A percentile compares a stretch with the other conserved stretches of the same genome.
These are phyloP conservation scores for Orbilia ellipsospora DNA, from an alignment of 2,329 filamentous ascomycete genomes.

Conservation along the genomic window DNA sequence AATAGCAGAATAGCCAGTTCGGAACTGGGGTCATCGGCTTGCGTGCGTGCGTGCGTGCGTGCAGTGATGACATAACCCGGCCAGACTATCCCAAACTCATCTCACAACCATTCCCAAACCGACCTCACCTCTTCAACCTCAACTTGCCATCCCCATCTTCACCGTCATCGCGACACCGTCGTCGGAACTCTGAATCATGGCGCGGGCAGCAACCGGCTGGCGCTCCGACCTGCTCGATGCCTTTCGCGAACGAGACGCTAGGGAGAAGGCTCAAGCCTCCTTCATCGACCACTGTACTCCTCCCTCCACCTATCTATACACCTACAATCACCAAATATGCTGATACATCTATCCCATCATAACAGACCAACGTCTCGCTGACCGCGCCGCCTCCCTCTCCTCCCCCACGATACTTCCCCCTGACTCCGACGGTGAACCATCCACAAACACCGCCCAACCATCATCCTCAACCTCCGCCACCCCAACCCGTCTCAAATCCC, in stretches of 20 bases:
- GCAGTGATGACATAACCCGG: no score
- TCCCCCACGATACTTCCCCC: constrained; percentile 65
- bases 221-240: constrained; percentile 56
- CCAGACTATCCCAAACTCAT: no score
- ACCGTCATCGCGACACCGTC: background rate
- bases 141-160: background rate
- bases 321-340: background rate
- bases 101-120: background rate
- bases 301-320: background rate
- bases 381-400: constrained; percentile 74
- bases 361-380: constrained; percentile 73
- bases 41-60: no score
- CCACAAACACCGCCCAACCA: background rate
- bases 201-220: constrained; percentile 41
- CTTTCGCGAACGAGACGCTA: constrained; percentile 56
- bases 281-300: constrained; percentile 56
- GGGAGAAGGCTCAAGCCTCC: constrained; percentile 57
- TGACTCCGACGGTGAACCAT: constrained; percentile 6
- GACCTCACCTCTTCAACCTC: background rate
- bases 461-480: constrained; percentile 64
- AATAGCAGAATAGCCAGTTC: no score
- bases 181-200: constrained; percentile 17
- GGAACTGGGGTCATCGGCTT: background rate
- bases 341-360: constrained; percentile 29
- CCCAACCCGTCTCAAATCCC: constrained; percentile 69